Percentiles rank a stretch among this genome's conserved stretches.
phyloP scores from a whole-genome alignment of 768 basidiomycete genomes.

The Glaciozyma antarctica region DNA sequence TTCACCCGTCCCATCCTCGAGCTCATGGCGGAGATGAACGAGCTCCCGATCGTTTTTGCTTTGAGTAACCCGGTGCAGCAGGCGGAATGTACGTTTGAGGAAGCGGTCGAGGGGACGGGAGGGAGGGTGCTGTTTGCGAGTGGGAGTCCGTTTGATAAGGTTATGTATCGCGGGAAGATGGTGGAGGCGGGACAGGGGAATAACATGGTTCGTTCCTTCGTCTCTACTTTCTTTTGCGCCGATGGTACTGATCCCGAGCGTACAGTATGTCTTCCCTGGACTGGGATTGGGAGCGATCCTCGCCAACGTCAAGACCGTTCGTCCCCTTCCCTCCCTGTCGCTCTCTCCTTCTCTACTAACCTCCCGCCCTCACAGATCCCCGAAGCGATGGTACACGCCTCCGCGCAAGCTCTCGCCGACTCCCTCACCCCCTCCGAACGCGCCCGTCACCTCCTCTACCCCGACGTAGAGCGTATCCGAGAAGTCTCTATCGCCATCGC shows the following conservation, averaged over 20 bases:
- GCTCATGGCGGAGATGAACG: slow-evolving; percentile 67
- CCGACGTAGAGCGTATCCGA: slow-evolving; percentile 66
- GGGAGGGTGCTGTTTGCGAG: slow-evolving; percentile 65
- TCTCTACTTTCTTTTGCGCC: not conserved
- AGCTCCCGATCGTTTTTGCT: slow-evolving; percentile 82
- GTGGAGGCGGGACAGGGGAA: slow-evolving; percentile 83
- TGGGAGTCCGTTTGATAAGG: slow-evolving; percentile 71
- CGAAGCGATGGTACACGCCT: slow-evolving; percentile 80
- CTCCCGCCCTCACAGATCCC: slow-evolving; percentile 46
- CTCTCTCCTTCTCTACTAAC: not conserved
- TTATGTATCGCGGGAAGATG: slow-evolving; percentile 49
- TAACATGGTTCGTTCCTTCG: slow-evolving; percentile 66
- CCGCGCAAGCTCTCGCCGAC: slow-evolving; percentile 67
- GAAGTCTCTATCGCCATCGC: slow-evolving; percentile 75
- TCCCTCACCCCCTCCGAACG: slow-evolving; percentile 64
- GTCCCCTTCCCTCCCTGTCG: no score
- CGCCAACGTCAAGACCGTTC: slow-evolving; percentile 48
- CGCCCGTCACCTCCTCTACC: slow-evolving; percentile 62
- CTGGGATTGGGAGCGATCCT: slow-evolving; percentile 63
- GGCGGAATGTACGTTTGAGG: slow-evolving; percentile 63
- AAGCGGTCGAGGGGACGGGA: slow-evolving; percentile 60
- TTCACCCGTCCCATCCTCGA: slow-evolving; percentile 64
- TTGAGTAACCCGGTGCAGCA: slow-evolving; percentile 62
- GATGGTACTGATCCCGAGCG: no score
- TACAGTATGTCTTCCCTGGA: slow-evolving; percentile 39